These are phyloP conservation scores for Erysiphe pulchra DNA, from an alignment of 2,329 filamentous ascomycete species.

Conservation along the genomic window DNA sequence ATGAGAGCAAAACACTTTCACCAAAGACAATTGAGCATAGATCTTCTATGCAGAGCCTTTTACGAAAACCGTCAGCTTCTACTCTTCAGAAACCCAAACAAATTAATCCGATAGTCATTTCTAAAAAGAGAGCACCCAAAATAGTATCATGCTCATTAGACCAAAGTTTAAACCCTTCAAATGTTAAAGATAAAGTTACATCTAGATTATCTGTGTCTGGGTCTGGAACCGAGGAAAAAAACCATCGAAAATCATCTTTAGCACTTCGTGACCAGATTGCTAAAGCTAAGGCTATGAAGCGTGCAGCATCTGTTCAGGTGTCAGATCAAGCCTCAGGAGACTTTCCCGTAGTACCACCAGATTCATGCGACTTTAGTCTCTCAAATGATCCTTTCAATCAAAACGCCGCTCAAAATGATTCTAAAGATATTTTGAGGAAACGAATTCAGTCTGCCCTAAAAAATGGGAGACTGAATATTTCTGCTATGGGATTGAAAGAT, in stretches of 20 bases:
- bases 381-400: conserved; percentile 48
- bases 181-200: not conserved
- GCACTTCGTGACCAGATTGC: conserved; percentile 77
- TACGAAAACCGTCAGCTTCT: conserved; percentile 27
- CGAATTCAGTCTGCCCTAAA: conserved; percentile 47
- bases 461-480: conserved; percentile 68
- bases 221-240: conserved; percentile 16
- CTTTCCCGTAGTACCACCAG: conserved; percentile 17
- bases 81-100: conserved; percentile 13
- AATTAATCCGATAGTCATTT: conserved; percentile 7
- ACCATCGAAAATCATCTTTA: conserved; percentile 41
- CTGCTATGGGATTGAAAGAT: conserved; percentile 52
- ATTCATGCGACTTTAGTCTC: conserved; percentile 32
- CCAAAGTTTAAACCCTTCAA: conserved; percentile 5
- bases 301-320: conserved; percentile 21
- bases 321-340: conserved; percentile 7
- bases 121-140: conserved; percentile 8
- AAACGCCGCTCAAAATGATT: conserved; percentile 25
- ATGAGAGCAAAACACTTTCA: conserved; percentile 22
- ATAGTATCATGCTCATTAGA: conserved; percentile 4
- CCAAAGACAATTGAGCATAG: conserved; percentile 22
- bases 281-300: conserved; percentile 64
- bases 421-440: conserved; percentile 42
- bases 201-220: not conserved
- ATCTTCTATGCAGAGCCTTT: conserved; percentile 25